phyloP scores from a whole-genome alignment of 768 basidiomycete species.

The Hygrophoropsis aurantiaca region DNA sequence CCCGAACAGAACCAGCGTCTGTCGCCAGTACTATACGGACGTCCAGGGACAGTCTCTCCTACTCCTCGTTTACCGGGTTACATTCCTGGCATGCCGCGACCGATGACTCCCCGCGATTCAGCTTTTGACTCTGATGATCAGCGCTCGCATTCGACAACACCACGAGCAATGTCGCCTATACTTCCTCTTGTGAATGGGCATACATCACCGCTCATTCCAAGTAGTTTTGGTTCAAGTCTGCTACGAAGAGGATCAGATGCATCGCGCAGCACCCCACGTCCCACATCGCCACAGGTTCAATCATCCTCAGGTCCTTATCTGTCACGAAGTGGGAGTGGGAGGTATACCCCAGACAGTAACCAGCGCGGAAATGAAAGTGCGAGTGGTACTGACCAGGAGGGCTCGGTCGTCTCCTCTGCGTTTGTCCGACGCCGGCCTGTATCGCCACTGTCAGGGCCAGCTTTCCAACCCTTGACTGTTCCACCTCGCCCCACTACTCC shows the following conservation, averaged over 20 bases:
- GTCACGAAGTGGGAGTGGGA: conserved; percentile 62
- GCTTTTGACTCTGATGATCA: conserved; percentile 69
- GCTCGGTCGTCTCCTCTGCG: conserved; percentile 49
- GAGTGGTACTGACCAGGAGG: conserved; percentile 40
- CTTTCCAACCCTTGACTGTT: conserved; percentile 60
- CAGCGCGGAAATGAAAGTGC: conserved; percentile 34
- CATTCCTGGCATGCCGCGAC: conserved; percentile 87
- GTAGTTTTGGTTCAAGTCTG: conserved; percentile 37
- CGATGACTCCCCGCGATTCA: conserved; percentile 82
- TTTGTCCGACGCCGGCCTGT: conserved; percentile 61
- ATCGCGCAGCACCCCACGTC: conserved; percentile 47
- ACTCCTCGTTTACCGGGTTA: conserved; percentile 71
- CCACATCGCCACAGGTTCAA: conserved; percentile 45
- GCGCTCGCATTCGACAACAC: conserved; percentile 69
- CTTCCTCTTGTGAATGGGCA: conserved; percentile 34
- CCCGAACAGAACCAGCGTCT: conserved; percentile 47
- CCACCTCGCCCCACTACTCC: conserved; percentile 59
- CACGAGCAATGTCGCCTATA: conserved; percentile 72
- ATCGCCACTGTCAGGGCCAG: conserved; percentile 65
- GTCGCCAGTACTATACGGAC: conserved; percentile 57
- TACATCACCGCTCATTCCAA: conserved; percentile 34
- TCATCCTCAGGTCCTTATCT: conserved; percentile 45
- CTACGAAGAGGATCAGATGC: conserved; percentile 58
- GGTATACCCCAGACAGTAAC: conserved; percentile 59
- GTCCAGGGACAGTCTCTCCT: conserved; percentile 52